Conservation (phyloP, 2,329 filamentous ascomycete genomes). For the Fonsecaea pedrosoi region DNA sequence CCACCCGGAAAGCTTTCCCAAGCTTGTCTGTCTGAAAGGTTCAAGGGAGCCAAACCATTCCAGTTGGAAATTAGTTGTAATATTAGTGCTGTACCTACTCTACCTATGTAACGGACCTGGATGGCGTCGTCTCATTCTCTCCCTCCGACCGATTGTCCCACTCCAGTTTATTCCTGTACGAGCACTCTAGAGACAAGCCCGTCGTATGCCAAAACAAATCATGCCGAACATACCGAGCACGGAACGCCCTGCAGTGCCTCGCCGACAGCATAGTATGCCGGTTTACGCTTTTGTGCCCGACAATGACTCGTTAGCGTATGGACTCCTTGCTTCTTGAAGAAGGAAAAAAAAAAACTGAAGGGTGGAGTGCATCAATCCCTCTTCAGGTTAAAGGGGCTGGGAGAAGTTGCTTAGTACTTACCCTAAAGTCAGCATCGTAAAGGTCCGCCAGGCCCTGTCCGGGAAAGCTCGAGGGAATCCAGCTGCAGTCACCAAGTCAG, state of each 20-base stretch:
- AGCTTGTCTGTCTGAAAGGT: not conserved
- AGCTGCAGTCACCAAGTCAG: slow-evolving; percentile 41
- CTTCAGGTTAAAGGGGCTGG: not conserved
- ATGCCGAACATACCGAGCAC: slow-evolving; percentile 39
- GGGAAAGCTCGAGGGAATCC: slow-evolving; percentile 53
- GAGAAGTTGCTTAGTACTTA: not conserved
- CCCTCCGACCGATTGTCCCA: not conserved
- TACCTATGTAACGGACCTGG: no score
- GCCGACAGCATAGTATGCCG: slow-evolving; percentile 51
- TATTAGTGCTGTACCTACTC: not conserved
- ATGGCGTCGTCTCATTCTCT: not conserved
- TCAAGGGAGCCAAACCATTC: not conserved
- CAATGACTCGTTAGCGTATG: not conserved
- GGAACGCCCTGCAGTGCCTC: slow-evolving; percentile 38
- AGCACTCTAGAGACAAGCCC: not conserved
- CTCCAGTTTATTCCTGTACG: not conserved
- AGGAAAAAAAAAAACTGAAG: no score
- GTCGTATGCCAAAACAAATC: not conserved
- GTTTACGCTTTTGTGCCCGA: slow-evolving; percentile 49
- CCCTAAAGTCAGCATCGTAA: slow-evolving; percentile 54
- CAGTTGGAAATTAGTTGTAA: not conserved
- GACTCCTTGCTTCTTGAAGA: no score
- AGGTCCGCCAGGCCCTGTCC: slow-evolving; percentile 53
- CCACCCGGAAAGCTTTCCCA: not conserved
- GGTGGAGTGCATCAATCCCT: not conserved